These are phyloP conservation scores for Clarireedia paspali DNA, from an alignment of 2,329 filamentous ascomycete genomes.

Conservation along the genomic window DNA sequence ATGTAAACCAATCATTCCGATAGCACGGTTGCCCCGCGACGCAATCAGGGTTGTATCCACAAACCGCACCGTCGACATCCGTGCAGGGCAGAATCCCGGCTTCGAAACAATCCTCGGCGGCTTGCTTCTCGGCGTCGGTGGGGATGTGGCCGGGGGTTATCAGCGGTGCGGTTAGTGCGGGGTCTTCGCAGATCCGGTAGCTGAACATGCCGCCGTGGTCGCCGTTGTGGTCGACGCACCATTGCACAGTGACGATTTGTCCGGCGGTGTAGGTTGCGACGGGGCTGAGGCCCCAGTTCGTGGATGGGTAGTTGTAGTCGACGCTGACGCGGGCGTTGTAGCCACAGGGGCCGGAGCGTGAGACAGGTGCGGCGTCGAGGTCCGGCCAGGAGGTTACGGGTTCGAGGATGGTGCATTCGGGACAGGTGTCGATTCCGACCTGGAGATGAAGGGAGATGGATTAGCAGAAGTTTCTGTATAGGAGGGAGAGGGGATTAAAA, in stretches of 20 bases:
- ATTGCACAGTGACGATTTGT: conserved; percentile 41
- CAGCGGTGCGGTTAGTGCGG: conserved; percentile 43
- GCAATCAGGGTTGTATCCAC: conserved; percentile 43
- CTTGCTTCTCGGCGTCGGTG: conserved; percentile 44
- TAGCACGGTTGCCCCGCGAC: conserved; percentile 36
- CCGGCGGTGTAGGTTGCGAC: conserved; percentile 40
- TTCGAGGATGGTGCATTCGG: conserved; percentile 47
- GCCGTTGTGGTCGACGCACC: conserved; percentile 49
- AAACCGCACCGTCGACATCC: conserved; percentile 41
- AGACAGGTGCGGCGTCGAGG: conserved; percentile 37
- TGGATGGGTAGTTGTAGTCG: conserved; percentile 27
- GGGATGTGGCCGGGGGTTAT: conserved; percentile 40
- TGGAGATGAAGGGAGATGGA: neutral
- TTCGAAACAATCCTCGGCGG: conserved; percentile 45
- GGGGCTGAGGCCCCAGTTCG: conserved; percentile 35
- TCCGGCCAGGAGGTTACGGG: conserved; percentile 44
- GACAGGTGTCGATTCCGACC: conserved; percentile 40
- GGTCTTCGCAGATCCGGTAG: conserved; percentile 46
- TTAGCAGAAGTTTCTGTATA: conserved; percentile 30
- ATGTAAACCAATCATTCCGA: conserved; percentile 48
- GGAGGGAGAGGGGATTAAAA: no score
- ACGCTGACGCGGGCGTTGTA: conserved; percentile 46
- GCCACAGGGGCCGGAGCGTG: conserved; percentile 43
- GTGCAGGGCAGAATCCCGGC: conserved; percentile 40
- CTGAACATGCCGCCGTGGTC: conserved; percentile 50